A percentile compares a stretch with the other conserved stretches of the same genome.
phyloP scores from a whole-genome alignment of 1,284 basidiomycete genomes.

The Ceratobasidium sp. region DNA sequence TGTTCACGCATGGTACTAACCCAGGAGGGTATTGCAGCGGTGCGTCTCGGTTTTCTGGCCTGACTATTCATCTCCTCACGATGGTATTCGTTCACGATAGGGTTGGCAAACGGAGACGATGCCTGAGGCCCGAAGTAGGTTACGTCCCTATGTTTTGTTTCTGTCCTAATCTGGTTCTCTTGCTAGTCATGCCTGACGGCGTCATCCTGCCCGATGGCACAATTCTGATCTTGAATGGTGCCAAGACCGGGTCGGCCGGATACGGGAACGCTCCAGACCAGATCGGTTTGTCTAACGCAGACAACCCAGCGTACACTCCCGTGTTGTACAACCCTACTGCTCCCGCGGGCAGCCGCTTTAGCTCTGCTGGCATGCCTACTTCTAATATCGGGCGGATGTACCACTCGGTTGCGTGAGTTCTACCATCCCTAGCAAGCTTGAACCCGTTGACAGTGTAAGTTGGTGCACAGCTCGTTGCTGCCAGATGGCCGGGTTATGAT shows the following conservation, averaged over 20 bases:
- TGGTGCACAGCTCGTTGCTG: constrained; percentile 65
- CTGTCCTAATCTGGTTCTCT: too few species aligned
- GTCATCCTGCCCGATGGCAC: constrained; percentile 84
- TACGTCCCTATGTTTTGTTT: too few species aligned
- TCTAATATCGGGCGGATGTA: constrained; percentile 85
- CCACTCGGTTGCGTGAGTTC: constrained; percentile 77
- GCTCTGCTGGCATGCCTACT: constrained; percentile 70
- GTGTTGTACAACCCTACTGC: constrained; percentile 79
- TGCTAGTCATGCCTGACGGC: constrained; percentile 70
- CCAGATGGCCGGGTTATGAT: constrained; percentile 83
- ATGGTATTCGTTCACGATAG: too few species aligned
- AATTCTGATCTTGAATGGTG: constrained; percentile 84
- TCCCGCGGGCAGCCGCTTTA: constrained; percentile 74
- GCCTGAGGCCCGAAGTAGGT: too few species aligned
- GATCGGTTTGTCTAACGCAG: constrained; percentile 83
- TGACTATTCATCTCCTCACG: too few species aligned
- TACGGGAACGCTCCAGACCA: constrained; percentile 83
- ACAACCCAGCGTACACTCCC: constrained; percentile 79
- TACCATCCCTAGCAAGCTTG: not conserved
- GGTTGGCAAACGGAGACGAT: too few species aligned
- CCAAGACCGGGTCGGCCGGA: constrained; percentile 80
- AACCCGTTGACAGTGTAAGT: too few species aligned
- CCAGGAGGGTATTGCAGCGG: too few species aligned
- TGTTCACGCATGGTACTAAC: too few species aligned
- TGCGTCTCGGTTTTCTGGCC: too few species aligned